These are phyloP conservation scores for Zygnema circumcarinatum DNA, from an alignment of 139 green algal species.

Conservation along the genomic window DNA sequence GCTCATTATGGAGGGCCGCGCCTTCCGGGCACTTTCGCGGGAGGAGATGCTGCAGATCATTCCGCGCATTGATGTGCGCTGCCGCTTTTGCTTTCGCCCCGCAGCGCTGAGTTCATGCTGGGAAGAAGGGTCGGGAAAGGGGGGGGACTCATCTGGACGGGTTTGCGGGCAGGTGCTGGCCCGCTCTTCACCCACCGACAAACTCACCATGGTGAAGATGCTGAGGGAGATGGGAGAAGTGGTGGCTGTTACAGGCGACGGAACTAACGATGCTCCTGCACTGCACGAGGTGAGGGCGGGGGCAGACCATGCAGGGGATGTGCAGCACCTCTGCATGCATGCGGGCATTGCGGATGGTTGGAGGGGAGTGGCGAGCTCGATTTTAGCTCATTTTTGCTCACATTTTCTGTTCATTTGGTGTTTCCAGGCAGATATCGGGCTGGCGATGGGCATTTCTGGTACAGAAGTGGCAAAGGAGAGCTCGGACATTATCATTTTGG, in stretches of 20 bases:
- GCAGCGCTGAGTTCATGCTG: background rate
- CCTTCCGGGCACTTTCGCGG: constrained; percentile 79
- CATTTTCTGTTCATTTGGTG: no score
- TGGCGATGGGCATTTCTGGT: constrained; percentile 95
- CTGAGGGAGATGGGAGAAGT: constrained; percentile 79
- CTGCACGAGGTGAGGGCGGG: constrained; percentile 82
- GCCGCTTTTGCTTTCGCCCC: background rate
- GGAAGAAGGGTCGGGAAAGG: constrained; percentile 3
- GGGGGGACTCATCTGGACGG: background rate
- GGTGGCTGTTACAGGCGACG: constrained; percentile 94
- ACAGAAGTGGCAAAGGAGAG: constrained; percentile 94
- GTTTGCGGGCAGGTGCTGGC: constrained; percentile 93
- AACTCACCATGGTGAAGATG: constrained; percentile 86
- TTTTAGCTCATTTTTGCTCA: no score
- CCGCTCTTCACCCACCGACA: constrained; percentile 91
- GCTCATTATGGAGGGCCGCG: constrained; percentile 83
- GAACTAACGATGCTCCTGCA: constrained; percentile 97
- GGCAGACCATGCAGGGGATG: no score
- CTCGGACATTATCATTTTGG: constrained; percentile 97
- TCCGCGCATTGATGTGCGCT: constrained; percentile 16
- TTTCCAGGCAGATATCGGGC: constrained; percentile 82
- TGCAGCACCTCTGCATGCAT: no score
- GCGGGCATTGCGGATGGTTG: no score
- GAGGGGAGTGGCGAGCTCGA: no score
- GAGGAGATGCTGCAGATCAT: constrained; percentile 18